Conservation (phyloP, 1,139 yeast species). For the Hemisphaericaspora xylofermentans region DNA sequence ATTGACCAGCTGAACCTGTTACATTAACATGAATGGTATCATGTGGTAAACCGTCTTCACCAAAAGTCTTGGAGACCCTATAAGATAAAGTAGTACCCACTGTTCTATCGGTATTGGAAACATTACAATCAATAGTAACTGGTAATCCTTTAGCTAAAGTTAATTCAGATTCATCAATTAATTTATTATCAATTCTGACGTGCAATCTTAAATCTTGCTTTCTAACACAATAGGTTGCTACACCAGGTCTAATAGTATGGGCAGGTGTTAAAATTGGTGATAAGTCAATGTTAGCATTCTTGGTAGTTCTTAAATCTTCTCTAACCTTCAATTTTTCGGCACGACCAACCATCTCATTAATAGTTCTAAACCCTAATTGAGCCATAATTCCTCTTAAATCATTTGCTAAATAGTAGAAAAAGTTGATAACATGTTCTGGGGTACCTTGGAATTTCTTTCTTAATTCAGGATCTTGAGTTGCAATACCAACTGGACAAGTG, state of each 20-base stretch:
- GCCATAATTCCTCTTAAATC: constrained; percentile 95
- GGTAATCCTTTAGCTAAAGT: constrained; percentile 94
- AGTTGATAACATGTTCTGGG: constrained; percentile 97
- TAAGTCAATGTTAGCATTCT: constrained; percentile 88
- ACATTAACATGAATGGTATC: constrained; percentile 93
- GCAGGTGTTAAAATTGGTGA: constrained; percentile 96
- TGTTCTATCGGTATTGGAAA: constrained; percentile 94
- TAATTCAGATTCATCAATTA: constrained; percentile 91
- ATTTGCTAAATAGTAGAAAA: constrained; percentile 91
- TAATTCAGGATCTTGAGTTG: constrained; percentile 94
- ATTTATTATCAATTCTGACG: constrained; percentile 89
- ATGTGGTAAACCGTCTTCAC: constrained; percentile 90
- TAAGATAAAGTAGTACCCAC: constrained; percentile 93
- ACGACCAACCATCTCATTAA: constrained; percentile 97
- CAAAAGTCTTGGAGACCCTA: constrained; percentile 89
- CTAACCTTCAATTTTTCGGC: constrained; percentile 87
- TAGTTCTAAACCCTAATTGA: constrained; percentile 87
- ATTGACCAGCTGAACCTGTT: constrained; percentile 95
- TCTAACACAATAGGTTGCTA: constrained; percentile 87
- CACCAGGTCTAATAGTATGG: constrained; percentile 96
- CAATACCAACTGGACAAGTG: constrained; percentile 98
- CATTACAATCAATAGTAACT: constrained; percentile 88
- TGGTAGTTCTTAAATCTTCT: constrained; percentile 81
- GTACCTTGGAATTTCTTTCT: constrained; percentile 93
- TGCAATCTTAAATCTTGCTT: constrained; percentile 94